Evolutionary conservation across 257 asterid species (phyloP), one percentile per base, ranked within the genome.

Genomic region (Linderniella brevidens): DNA sequence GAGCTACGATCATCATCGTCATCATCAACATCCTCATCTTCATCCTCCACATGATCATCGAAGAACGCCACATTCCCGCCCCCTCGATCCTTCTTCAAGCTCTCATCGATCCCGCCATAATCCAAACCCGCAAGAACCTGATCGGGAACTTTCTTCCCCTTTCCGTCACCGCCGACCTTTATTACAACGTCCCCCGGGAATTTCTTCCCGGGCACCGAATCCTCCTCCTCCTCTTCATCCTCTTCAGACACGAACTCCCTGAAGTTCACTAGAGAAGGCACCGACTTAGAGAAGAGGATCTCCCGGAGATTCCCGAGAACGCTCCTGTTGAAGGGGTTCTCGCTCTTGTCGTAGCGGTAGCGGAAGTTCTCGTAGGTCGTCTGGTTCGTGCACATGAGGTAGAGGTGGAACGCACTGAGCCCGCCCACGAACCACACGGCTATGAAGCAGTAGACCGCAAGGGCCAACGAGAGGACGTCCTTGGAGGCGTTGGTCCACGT

Each of bases 391-490:
- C 73, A 70, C 50, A 84, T 75, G 35, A 88, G 94, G 60, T 78
- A 88, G 40, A 68, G 65, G 67, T 88, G 95, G 52, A 88, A 78
- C 56, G 73, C 76, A 32, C 77, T 83, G 14, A 84, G 92, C 19
- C 95, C 98, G 15, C 95, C 95, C 14, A 88, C 93, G 16, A 88
- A 88, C 95, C 93, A 88, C 54, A 80, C 94, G 1, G 75, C 69
- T 15, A 88, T 53, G 71, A 88, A 80, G 77, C 93, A 80, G 64
- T 84, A 84, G 17, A 66, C 63, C 8, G 75, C 70, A 13, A 88
- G 74, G 57, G 63, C 35, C 53, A 80, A 76, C 13, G 86, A 80
- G 50, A 74, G 17, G 8, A 67, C 11, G 49, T 87, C 92, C 52
- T 55, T 58, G 46, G 93, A 77, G 74, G 82, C 58, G 69, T 48